Conservation (phyloP, 208 protist genomes). For the Trypanosoma brucei region DNA sequence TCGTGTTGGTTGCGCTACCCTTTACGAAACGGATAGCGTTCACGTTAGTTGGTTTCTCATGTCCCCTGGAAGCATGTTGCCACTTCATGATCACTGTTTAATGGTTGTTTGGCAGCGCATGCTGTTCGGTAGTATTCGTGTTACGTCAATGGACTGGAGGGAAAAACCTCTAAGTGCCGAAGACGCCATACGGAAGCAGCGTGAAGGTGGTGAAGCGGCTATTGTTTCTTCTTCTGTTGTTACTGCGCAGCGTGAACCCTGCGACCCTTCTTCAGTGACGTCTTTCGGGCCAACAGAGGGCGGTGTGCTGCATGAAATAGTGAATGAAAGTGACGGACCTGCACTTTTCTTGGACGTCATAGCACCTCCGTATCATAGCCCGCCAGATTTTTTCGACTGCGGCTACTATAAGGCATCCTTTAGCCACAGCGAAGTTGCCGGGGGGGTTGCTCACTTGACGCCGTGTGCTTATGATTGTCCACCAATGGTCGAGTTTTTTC, state of each 20-base stretch:
- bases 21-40: constrained; percentile 41
- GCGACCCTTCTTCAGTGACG: constrained; percentile 8
- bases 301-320: constrained; percentile 61
- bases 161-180: not conserved
- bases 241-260: constrained; percentile 2
- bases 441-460: constrained; percentile 6
- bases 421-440: not conserved
- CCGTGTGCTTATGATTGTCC: constrained; percentile 35
- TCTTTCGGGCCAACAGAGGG: constrained; percentile 27
- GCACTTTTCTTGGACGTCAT: constrained; percentile 75
- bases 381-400: constrained; percentile 40
- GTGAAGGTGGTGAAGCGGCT: constrained; percentile 11
- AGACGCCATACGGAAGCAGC: not conserved
- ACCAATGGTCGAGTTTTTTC: constrained; percentile 42
- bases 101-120: constrained; percentile 60
- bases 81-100: constrained; percentile 70
- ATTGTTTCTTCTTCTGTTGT: constrained; percentile 19
- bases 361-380: constrained; percentile 51
- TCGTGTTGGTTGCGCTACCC: constrained; percentile 51
- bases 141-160: constrained; percentile 42
- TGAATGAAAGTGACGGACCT: constrained; percentile 39
- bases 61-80: constrained; percentile 40
- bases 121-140: constrained; percentile 43
- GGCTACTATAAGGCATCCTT: constrained; percentile 40
- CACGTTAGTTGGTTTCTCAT: constrained; percentile 74